Evolutionary conservation across 129 eudicot species (phyloP), one percentile per base, ranked within the genome.

Genomic region (Logfia minima): DNA sequence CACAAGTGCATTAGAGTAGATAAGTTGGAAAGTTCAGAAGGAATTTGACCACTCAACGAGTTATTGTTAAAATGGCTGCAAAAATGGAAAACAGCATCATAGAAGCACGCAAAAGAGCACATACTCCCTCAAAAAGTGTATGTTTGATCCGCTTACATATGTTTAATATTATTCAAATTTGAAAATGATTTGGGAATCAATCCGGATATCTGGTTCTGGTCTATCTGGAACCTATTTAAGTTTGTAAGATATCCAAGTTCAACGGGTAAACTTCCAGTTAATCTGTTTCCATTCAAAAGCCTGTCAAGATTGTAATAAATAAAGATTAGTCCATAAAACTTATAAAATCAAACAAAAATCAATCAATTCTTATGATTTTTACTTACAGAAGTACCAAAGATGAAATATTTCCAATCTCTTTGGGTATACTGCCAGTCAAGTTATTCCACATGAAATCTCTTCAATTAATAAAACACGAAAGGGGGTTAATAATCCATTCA

Each of bases 391-490:
- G 92, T 61, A 71, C 69, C 83, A 92, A 84, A 71, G 90, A 83
- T 76, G 90, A 58, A 22, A 92, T 75, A 14, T 66, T 85, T 66
- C 96, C 90, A 32, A 92, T 87, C 89, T 92, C 92, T 82, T 85
- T 92, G 23, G 97, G 97, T 78, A 92, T 84, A 72, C 80, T 87
- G 9, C 97, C 97, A 52, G 75, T 85, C 60, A 92, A 58, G 35
- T 85, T 45, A 81, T 92, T 89, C 97, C 97, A 93, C 97, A 93
- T 88, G 80, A 93, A 88, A 77, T 90, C 94, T 75, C 98, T 93
- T 71, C 32, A 68, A 59, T 19, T 0, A 18, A 29, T 53, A 67
- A 69, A 60, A 80, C 60, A 70, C 31, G 62, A 75, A 43, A 0
- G 10, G 41, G 64, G 39, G 72, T 77, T 79, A 51, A 18, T 65